Evolutionary conservation across 257 asterid species (phyloP).

Genomic region (Scutellaria barbata): DNA sequence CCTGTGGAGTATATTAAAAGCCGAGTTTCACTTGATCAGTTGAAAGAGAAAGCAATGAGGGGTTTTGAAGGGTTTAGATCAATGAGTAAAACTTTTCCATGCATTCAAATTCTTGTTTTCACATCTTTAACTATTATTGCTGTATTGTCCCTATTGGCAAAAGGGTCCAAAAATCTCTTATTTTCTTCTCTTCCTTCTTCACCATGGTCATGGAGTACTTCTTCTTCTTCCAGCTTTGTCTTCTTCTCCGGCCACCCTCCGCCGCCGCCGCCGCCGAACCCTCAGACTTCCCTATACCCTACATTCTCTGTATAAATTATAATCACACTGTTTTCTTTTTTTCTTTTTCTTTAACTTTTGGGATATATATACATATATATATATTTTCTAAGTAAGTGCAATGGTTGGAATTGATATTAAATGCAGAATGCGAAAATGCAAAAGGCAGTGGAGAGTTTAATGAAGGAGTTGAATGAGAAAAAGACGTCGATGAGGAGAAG

Average conservation of each 20-base stretch:
- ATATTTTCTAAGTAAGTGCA: too few relatives aligned
- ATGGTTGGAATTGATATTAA: background rate
- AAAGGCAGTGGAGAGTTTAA: slow-evolving; percentile 48
- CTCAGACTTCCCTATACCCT: slow-evolving; percentile 53
- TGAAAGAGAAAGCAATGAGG: slow-evolving; percentile 27
- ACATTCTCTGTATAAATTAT: slow-evolving; percentile 53
- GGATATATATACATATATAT: background rate
- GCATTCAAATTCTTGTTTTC: slow-evolving; percentile 38
- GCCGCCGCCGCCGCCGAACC: slow-evolving; percentile 24
- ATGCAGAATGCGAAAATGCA: slow-evolving; percentile 59
- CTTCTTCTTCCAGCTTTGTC: slow-evolving; percentile 20
- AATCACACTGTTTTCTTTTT: background rate
- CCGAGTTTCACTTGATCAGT: slow-evolving; percentile 20
- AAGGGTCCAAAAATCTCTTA: slow-evolving; percentile 35
- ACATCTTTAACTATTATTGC: slow-evolving; percentile 29
- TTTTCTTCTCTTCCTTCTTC: slow-evolving; percentile 45
- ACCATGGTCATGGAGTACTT: slow-evolving; percentile 46
- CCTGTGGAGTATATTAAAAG: too few relatives aligned
- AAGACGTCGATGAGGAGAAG: slow-evolving; percentile 33
- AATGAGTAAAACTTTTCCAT: slow-evolving; percentile 32
- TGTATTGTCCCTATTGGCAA: slow-evolving; percentile 34
- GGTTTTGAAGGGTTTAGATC: slow-evolving; percentile 32
- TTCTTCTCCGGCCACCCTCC: background rate
- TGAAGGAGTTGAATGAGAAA: slow-evolving; percentile 50
- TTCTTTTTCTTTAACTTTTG: background rate